Conservation (phyloP, 495 filamentous ascomycete genomes). For the Tetracladium setigerum region DNA sequence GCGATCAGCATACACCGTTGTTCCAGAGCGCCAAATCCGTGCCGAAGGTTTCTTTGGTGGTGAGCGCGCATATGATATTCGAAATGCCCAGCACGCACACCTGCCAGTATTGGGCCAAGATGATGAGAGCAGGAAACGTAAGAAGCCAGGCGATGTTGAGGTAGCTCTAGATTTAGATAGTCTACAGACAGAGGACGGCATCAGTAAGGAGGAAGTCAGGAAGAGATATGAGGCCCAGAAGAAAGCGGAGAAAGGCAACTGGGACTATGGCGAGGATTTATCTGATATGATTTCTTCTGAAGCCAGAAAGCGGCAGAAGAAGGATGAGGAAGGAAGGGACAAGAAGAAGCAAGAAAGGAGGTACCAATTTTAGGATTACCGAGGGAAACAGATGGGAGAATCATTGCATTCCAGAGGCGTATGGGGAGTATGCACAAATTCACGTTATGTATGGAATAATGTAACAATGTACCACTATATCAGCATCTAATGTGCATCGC, state of each 20-base stretch:
- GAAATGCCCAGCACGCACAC: conserved; percentile 35
- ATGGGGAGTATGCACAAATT: too few relatives aligned
- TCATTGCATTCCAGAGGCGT: too few relatives aligned
- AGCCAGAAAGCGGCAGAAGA: conserved; percentile 78
- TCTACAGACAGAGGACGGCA: conserved; percentile 59
- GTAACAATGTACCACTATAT: too few relatives aligned
- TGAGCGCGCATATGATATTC: conserved; percentile 84
- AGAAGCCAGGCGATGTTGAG: conserved; percentile 92
- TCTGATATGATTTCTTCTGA: conserved; percentile 96
- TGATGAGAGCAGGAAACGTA: conserved; percentile 73
- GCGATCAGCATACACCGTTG: conserved; percentile 76
- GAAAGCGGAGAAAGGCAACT: conserved; percentile 65
- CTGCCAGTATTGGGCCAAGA: conserved; percentile 73
- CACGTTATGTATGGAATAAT: too few relatives aligned
- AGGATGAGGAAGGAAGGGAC: conserved; percentile 67
- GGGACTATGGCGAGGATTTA: conserved; percentile 86
- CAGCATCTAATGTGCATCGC: too few relatives aligned
- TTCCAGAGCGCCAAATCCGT: conserved; percentile 77
- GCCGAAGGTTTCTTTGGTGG: conserved; percentile 93
- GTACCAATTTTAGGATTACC: conserved; percentile 18
- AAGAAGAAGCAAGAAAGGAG: conserved; percentile 32
- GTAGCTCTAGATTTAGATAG: conserved; percentile 81
- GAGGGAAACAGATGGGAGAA: too few relatives aligned
- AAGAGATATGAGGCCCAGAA: conserved; percentile 67
- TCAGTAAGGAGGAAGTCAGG: conserved; percentile 52